Evolutionary conservation across 805 yeast species (phyloP), one percentile per base, ranked within the genome.

Genomic region (Yueomyces sinensis): DNA sequence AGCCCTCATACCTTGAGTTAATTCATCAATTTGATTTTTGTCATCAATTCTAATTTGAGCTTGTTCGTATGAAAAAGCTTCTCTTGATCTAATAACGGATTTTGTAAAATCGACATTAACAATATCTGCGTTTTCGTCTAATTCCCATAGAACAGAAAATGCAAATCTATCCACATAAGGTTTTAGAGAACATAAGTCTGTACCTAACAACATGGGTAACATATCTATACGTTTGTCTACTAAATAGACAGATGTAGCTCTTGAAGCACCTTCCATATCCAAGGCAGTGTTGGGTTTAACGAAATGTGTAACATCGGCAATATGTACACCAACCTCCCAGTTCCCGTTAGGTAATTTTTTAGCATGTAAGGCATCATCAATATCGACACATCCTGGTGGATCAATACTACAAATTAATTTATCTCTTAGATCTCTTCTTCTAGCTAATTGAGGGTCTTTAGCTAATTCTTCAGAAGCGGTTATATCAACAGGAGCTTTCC

Each of bases 161-260:
- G 98, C 94, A 63, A 75, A 91, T 56, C 99, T 72, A 43, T 91
- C 98, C 30, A 91, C 96, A 51, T 83, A 78, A 4, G 97, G 96
- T 51, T 82, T 81, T 51, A 91, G 68, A 4, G 98, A 91, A 65
- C 99, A 91, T 48, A 91, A 62, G 55, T 91, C 91, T 3, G 98
- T 91, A 55, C 98, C 97, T 37, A 91, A 67, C 31, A 91, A 61
- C 77, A 82, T 75, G 5, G 99, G 99, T 42, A 91, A 66, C 99
- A 91, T 91, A 68, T 91, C 99, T 47, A 91, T 91, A 69, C 99
- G 82, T 59, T 91, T 89, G 56, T 91, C 98, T 13, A 91, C 99
- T 37, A 91, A 66, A 59, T 91, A 91, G 3, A 91, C 96, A 4
- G 98, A 87, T 0, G 98, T 91, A 49, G 96, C 97, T 60, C 99